phyloP scores from a whole-genome alignment of 1,284 basidiomycete genomes.

The Sparassis latifolia region DNA sequence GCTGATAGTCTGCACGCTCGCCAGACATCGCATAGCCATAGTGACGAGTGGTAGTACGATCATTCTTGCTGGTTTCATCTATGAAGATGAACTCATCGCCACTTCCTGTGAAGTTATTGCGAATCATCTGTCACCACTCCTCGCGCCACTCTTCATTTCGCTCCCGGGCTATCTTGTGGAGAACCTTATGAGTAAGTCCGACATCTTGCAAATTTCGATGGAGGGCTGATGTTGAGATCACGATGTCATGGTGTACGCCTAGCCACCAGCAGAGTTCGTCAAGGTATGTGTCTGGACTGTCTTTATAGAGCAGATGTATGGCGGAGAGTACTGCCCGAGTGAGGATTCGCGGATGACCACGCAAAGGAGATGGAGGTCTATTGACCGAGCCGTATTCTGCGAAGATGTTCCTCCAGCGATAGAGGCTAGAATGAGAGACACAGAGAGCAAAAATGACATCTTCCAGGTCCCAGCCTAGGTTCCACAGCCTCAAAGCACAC shows the following conservation, averaged over 20 bases:
- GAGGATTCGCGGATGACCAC: not conserved
- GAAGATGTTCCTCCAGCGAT: not conserved
- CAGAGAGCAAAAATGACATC: not conserved
- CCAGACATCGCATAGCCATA: constrained; percentile 21
- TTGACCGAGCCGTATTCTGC: not conserved
- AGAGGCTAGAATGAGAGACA: not conserved
- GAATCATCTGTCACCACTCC: constrained; percentile 19
- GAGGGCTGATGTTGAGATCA: not conserved
- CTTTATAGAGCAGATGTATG: not conserved
- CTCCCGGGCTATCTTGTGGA: constrained; percentile 6
- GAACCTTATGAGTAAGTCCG: constrained; percentile 6
- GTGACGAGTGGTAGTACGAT: constrained; percentile 17
- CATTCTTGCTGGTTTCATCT: constrained; percentile 28
- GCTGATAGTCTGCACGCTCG: not conserved
- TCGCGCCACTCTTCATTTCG: constrained; percentile 11
- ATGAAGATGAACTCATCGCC: constrained; percentile 21
- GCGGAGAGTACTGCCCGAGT: not conserved
- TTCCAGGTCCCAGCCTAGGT: not conserved
- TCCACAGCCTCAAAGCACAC: not conserved
- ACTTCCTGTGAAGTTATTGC: not conserved
- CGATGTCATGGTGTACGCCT: not conserved
- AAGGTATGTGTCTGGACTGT: constrained; percentile 1
- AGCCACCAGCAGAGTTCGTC: constrained; percentile 7
- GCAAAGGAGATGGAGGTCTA: not conserved
- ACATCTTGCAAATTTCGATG: constrained; percentile 1